Percentiles rank a stretch among this genome's conserved stretches.
These are phyloP conservation scores for Syzygium aqueum DNA, from an alignment of 345 rosid species.

Conservation along the genomic window DNA sequence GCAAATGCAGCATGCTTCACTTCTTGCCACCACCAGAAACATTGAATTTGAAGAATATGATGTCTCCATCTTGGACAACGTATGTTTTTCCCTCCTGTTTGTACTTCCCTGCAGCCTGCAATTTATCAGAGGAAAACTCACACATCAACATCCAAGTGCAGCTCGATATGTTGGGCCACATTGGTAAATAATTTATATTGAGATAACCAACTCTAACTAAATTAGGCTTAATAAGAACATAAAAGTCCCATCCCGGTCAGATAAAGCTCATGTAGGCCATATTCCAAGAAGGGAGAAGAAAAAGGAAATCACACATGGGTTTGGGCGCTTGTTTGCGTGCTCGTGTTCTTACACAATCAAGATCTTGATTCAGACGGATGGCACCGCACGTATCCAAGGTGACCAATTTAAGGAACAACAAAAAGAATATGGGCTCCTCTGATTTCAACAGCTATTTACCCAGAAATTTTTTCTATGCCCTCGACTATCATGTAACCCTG, in stretches of 20 bases:
- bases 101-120: slow-evolving; percentile 89
- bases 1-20: slow-evolving; percentile 23
- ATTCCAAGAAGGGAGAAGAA: not conserved
- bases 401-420: not conserved
- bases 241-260: not conserved
- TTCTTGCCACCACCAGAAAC: slow-evolving; percentile 98
- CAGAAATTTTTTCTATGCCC: not conserved
- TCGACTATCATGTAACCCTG: not conserved
- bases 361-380: not conserved
- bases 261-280: not conserved
- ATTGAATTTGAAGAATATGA: slow-evolving; percentile 94
- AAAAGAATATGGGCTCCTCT: not conserved
- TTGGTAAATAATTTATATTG: not conserved
- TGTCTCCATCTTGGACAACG: slow-evolving; percentile 88
- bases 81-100: slow-evolving; percentile 94
- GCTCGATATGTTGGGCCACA: not conserved
- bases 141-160: not conserved
- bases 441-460: not conserved
- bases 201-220: not conserved
- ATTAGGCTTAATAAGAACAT: not conserved
- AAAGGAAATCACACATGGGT: not conserved
- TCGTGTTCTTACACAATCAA: not conserved
- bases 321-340: not conserved
- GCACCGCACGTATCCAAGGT: not conserved
- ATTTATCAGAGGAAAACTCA: not conserved